Conservation (phyloP, 305 asterid species). For the Fraxinus angustifolia region DNA sequence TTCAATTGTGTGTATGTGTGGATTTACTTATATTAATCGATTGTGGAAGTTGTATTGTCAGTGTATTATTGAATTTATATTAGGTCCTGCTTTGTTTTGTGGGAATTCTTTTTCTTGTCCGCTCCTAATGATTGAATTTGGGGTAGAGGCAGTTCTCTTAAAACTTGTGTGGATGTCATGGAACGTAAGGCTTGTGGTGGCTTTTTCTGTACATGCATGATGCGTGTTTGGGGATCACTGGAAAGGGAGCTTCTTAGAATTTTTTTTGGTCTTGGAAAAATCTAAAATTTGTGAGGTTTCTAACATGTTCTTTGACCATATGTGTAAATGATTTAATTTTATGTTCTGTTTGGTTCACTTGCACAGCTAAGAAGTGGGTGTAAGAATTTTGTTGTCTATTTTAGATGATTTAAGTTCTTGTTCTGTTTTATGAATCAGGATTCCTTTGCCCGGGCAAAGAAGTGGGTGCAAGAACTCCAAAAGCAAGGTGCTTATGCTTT, state of each 20-base stretch:
- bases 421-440: conserved; percentile 44
- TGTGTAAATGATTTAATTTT: background rate
- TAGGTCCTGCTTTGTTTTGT: background rate
- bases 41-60: background rate
- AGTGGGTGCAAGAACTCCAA: conserved; percentile 96
- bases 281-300: background rate
- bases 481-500: conserved; percentile 64
- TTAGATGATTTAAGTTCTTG: conserved; percentile 1
- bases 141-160: background rate
- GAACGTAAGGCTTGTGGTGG: background rate
- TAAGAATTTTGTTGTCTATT: conserved; percentile 29
- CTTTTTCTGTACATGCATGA: background rate
- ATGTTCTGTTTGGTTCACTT: conserved; percentile 19
- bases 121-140: background rate
- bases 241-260: background rate
- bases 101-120: background rate
- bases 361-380: conserved; percentile 45
- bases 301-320: background rate
- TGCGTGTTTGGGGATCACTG: background rate
- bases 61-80: background rate
- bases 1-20: background rate
- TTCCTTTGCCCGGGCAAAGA: conserved; percentile 77
- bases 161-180: background rate
- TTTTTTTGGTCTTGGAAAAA: background rate
- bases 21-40: background rate